Percentiles rank a stretch among this genome's conserved stretches.
These are phyloP conservation scores for Kappamyces sp. DNA, from an alignment of 192 early-diverging fungal genomes.

Conservation along the genomic window DNA sequence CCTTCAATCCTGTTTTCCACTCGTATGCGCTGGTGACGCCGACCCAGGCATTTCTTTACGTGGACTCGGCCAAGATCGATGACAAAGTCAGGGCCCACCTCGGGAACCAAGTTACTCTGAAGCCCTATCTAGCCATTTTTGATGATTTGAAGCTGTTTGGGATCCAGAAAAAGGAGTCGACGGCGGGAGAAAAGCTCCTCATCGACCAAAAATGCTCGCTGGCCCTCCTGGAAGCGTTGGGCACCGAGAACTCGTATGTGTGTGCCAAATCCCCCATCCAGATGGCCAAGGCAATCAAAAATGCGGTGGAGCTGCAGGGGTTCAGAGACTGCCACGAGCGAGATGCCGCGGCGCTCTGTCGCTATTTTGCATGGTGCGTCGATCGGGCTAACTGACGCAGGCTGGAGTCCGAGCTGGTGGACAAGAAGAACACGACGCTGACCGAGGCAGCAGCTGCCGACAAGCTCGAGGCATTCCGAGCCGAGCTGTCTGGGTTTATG, in stretches of 20 bases:
- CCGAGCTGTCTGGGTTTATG: constrained; percentile 48
- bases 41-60: constrained; percentile 63
- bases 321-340: constrained; percentile 87
- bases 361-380: neutral
- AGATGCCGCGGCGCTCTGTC: constrained; percentile 75
- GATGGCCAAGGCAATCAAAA: constrained; percentile 89
- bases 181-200: constrained; percentile 47
- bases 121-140: constrained; percentile 74
- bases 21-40: constrained; percentile 80
- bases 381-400: constrained; percentile 67
- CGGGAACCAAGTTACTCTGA: constrained; percentile 49
- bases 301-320: constrained; percentile 79
- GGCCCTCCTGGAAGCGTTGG: constrained; percentile 71
- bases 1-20: constrained; percentile 95
- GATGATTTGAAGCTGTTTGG: constrained; percentile 51
- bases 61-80: constrained; percentile 67
- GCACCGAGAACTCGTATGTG: constrained; percentile 48
- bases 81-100: constrained; percentile 58
- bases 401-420: constrained; percentile 83
- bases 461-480: constrained; percentile 70
- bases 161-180: neutral
- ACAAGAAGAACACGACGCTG: constrained; percentile 53
- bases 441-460: constrained; percentile 83
- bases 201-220: constrained; percentile 62
- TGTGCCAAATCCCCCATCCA: constrained; percentile 64